Base-by-base conservation (phyloP, 2,329 filamentous ascomycete species). In the Aspergillus intermedius region DNA sequence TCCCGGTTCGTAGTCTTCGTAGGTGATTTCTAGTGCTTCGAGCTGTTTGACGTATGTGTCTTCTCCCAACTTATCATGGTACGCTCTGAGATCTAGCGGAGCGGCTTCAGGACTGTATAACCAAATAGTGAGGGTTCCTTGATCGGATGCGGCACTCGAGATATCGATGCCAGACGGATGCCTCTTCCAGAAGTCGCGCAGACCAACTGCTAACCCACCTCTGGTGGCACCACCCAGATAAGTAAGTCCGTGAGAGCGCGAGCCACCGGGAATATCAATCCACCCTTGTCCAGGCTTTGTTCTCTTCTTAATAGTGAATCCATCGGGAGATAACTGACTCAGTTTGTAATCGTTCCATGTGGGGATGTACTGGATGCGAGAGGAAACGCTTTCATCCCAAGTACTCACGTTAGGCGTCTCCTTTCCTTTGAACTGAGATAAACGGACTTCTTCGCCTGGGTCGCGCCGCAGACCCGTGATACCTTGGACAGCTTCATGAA, bases 101-200 rank as follows among this genome's bases (percentile, higher is more conserved):
- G 73, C 71, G 0, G 78, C 79, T 1, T 69, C 66, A 2, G 81
- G 81, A 45, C 75, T 79, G 53, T 83, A 83, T 0, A 84, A 61
- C 81, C 81, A 84, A 0, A 82, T 50, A 0, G 80, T 84, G 9
- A 84, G 67, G 4, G 73, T 67, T 0, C 79, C 79, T 2, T 62
- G 58, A 42, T 81, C 75, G 0, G 69, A 68, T 0, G 71, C 72
- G 0, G 79, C 76, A 45, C 78, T 73, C 0, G 71, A 64, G 9
- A 84, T 72, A 42, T 83, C 80, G 4, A 84, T 62, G 3, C 77
- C 74, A 0, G 78, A 80, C 0, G 81, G 81, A 53, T 80, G 82
- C 13, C 77, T 73, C 66, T 84, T 79, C 81, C 81, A 84, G 60
- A 84, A 84, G 55, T 83, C 75, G 2, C 77, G 74, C 42, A 81